Evolutionary conservation across 2,329 filamentous ascomycete genomes (phyloP).

Genomic region (Orbilia blumenaviensis): DNA sequence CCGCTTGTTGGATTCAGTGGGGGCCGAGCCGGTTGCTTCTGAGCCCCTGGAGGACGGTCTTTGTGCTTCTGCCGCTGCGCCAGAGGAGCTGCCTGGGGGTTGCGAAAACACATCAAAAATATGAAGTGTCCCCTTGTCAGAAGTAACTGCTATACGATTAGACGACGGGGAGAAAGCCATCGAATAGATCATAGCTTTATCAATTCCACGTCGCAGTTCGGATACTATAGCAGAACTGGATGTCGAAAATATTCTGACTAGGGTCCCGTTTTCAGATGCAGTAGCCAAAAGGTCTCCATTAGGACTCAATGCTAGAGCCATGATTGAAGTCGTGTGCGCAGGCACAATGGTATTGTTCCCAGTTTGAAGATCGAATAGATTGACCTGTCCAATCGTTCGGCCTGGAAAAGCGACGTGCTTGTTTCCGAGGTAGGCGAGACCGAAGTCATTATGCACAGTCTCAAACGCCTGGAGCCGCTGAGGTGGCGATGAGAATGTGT

Average conservation of each 20-base stretch:
- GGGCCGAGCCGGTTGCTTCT: conserved; percentile 58
- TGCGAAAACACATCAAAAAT: conserved; percentile 76
- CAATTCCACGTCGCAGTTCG: conserved; percentile 87
- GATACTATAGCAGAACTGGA: conserved; percentile 80
- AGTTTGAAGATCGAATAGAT: conserved; percentile 79
- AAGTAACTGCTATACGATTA: conserved; percentile 84
- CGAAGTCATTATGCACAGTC: conserved; percentile 83
- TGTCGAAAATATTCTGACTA: conserved; percentile 86
- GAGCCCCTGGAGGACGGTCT: conserved; percentile 41
- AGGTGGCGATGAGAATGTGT: conserved; percentile 78
- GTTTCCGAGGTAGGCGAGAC: conserved; percentile 79
- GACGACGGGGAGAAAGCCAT: conserved; percentile 86
- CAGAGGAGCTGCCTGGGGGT: conserved; percentile 53
- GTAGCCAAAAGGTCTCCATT: conserved; percentile 86
- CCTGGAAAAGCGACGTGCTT: conserved; percentile 84
- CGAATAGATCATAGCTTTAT: conserved; percentile 86
- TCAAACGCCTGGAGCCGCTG: conserved; percentile 78
- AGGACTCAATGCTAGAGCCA: conserved; percentile 79
- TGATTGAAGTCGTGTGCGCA: conserved; percentile 81
- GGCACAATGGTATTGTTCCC: conserved; percentile 92
- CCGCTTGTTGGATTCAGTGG: conserved; percentile 72
- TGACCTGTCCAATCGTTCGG: conserved; percentile 85
- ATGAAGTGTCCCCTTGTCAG: conserved; percentile 95
- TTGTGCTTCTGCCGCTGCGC: conserved; percentile 33
- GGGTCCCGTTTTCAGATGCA: conserved; percentile 88